Percentiles rank a stretch among this genome's conserved stretches.
Conservation (phyloP, 305 asterid genomes). For the Fraxinus velutina region DNA sequence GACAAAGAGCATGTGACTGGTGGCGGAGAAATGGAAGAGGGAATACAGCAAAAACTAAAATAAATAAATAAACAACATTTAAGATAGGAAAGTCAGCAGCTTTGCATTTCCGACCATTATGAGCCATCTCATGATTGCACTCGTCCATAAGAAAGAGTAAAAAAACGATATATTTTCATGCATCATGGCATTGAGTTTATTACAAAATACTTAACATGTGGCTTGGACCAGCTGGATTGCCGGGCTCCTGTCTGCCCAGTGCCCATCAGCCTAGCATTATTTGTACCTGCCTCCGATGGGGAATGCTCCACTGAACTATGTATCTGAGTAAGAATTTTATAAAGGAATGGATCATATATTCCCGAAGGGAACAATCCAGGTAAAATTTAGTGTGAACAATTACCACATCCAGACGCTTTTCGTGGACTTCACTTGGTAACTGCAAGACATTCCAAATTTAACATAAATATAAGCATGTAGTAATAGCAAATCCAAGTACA, state of each 20-base stretch:
- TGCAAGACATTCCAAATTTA: conserved; percentile 44
- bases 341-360: conserved; percentile 4
- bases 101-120: background rate
- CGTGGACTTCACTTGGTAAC: conserved; percentile 67
- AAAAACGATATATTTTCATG: background rate
- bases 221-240: conserved; percentile 48
- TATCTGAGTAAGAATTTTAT: conserved; percentile 40
- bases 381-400: background rate
- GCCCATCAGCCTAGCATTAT: conserved; percentile 35
- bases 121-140: background rate
- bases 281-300: conserved; percentile 43
- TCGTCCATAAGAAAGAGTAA: background rate
- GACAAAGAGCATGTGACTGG: background rate
- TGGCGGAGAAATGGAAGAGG: background rate
- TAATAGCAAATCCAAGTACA: conserved; percentile 8
- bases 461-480: conserved; percentile 13
- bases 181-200: background rate
- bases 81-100: background rate
- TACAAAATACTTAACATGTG: conserved; percentile 33
- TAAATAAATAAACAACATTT: background rate
- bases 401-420: conserved; percentile 78
- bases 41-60: background rate
- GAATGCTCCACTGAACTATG: conserved; percentile 54
- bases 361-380: background rate
- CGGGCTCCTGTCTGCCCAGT: conserved; percentile 41